Conservation (phyloP, 129 eudicot species). For the Flaveria ramosissima region DNA sequence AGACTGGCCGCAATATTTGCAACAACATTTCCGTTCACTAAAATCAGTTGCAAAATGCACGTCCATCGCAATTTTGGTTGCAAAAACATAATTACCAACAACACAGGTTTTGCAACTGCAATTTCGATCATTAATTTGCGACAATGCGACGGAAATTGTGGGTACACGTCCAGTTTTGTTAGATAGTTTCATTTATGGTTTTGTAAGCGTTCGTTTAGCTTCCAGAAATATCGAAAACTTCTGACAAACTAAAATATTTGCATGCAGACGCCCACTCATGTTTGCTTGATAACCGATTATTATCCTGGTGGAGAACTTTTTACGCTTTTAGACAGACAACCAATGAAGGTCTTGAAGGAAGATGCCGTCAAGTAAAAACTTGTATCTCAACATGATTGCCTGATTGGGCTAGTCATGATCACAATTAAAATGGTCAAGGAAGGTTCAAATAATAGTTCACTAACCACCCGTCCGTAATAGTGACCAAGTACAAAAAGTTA, state of each 20-base stretch:
- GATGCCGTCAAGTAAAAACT: conserved; percentile 75
- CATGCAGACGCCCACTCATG: conserved; percentile 79
- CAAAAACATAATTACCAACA: too few relatives aligned
- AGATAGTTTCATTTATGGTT: not conserved
- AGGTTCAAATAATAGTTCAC: not conserved
- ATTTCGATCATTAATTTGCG: too few relatives aligned
- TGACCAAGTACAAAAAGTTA: too few relatives aligned
- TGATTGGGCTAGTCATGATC: not conserved
- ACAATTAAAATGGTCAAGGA: not conserved
- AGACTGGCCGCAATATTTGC: too few relatives aligned
- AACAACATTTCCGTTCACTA: too few relatives aligned
- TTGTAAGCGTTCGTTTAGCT: not conserved
- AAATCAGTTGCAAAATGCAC: too few relatives aligned
- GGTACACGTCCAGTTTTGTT: not conserved
- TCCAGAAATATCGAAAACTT: too few relatives aligned
- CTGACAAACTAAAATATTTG: conserved; percentile 19
- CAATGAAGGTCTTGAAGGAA: conserved; percentile 87
- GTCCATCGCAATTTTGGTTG: too few relatives aligned
- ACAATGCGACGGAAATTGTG: too few relatives aligned
- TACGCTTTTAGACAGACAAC: conserved; percentile 84
- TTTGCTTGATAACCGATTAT: conserved; percentile 94
- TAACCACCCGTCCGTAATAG: too few relatives aligned
- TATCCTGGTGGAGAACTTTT: conserved; percentile 98
- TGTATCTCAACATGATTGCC: not conserved
- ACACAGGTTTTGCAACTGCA: too few relatives aligned